A percentile compares a stretch with the other conserved stretches of the same genome.
phyloP scores from a whole-genome alignment of 2,329 filamentous ascomycete genomes.

The Cordyceps javanica region DNA sequence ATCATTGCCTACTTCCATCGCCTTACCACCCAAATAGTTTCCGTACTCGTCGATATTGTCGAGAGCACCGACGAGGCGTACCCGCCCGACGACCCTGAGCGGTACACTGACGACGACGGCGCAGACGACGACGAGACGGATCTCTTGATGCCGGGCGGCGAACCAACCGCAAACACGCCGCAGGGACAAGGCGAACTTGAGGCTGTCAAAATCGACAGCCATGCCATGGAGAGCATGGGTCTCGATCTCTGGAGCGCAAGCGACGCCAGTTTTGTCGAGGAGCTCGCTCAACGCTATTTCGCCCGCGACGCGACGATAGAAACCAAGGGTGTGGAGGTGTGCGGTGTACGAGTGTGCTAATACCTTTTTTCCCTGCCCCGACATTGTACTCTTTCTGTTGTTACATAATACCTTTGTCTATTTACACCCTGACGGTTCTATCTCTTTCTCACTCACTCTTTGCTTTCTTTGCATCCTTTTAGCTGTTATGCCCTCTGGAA shows the following conservation, averaged over 20 bases:
- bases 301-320: conserved; percentile 56
- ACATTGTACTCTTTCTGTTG: not conserved
- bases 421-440: too few relatives aligned
- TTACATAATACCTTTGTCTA: too few relatives aligned
- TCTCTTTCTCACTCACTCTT: too few relatives aligned
- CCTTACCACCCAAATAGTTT: conserved; percentile 60
- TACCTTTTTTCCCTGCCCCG: not conserved
- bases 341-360: conserved; percentile 63
- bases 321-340: conserved; percentile 66
- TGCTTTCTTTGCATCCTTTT: too few relatives aligned
- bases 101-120: conserved; percentile 19
- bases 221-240: conserved; percentile 64
- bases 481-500: too few relatives aligned
- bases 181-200: conserved; percentile 17
- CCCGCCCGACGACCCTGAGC: conserved; percentile 20
- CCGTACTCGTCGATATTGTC: conserved; percentile 56
- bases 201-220: conserved; percentile 51
- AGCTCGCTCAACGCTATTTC: conserved; percentile 61
- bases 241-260: conserved; percentile 69
- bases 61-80: conserved; percentile 40
- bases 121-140: conserved; percentile 33
- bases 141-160: conserved; percentile 20
- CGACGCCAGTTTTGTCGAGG: conserved; percentile 63
- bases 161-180: conserved; percentile 12
- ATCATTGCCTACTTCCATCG: conserved; percentile 79